Evolutionary conservation across 2,329 filamentous ascomycete genomes (phyloP), one percentile per base, ranked within the genome.

Genomic region (Shiraia bambusicola): DNA sequence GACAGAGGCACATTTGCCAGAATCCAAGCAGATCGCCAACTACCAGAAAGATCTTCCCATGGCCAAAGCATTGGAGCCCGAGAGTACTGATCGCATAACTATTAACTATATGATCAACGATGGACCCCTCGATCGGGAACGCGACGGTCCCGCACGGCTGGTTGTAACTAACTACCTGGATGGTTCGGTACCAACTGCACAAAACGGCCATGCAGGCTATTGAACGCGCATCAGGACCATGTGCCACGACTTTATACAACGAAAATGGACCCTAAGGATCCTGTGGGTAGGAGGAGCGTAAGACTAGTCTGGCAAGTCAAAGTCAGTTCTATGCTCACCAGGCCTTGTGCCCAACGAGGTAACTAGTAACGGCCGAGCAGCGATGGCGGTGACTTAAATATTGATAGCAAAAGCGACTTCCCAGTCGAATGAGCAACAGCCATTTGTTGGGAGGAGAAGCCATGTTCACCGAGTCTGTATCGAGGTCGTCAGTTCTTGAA

Each of bases 1-100:
- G 64, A 66, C 36, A 40, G 35, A 7, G 64, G 64, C 3, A 39
- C 28, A 1, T 66, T 65, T 32, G 50, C 47, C 11, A 48, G 52
- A 3, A 37, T 58, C 1, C n/a, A 41, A 12, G 50, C 56, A 7
- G 61, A 65, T 41, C 45, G 53, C 2, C n/a, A n/a, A n/a, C n/a
- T 67, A 66, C 32, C 58, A 61, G 36, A 67, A 67, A 41, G 63
- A 66, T 34, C 15, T 67, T 6, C 62, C 61, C 0, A 22, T 67
- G 4, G 22, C 6, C 1, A 66, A 65, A 34, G 63, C 62, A 1
- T 19, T 52, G 22, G 14, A 26, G 0, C 32, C 44, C 11, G 59
- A 65, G n/a, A 28, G 58, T 62, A 3, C 25, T 67, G 22, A 36
- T 66, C 10, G 63, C 59, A 6, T 66, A n/a, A n/a, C n/a, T n/a